These are phyloP conservation scores for Trichoderma orchidacearum DNA, from an alignment of 495 filamentous ascomycete species.

Conservation along the genomic window DNA sequence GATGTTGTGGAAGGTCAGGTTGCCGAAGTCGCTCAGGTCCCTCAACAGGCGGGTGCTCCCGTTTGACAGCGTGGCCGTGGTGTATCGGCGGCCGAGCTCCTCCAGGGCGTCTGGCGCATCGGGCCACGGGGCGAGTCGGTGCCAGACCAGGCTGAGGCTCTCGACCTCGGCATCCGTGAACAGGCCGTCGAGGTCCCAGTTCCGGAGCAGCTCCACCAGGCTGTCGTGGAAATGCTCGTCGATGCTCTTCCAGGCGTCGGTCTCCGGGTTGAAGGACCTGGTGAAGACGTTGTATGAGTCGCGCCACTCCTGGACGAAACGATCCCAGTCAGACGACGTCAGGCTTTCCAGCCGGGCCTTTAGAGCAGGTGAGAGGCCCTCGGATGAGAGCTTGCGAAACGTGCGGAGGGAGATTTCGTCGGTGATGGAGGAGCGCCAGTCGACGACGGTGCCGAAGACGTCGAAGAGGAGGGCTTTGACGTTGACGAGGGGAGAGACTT, in stretches of 20 bases:
- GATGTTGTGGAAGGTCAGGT: constrained; percentile 47
- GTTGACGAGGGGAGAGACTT: background rate
- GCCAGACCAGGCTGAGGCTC: constrained; percentile 51
- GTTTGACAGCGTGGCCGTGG: constrained; percentile 58
- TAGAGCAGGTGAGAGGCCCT: constrained; percentile 23
- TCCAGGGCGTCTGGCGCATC: constrained; percentile 46
- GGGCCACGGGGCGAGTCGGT: constrained; percentile 54
- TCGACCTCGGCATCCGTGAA: constrained; percentile 45
- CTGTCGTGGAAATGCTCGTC: constrained; percentile 57
- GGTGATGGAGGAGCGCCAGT: constrained; percentile 53
- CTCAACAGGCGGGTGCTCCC: constrained; percentile 52
- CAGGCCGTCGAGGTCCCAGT: constrained; percentile 39
- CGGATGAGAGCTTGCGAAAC: constrained; percentile 20
- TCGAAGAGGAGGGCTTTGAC: constrained; percentile 39
- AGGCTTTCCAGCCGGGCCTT: constrained; percentile 34
- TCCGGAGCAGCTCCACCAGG: constrained; percentile 39
- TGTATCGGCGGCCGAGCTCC: constrained; percentile 38
- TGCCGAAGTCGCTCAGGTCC: constrained; percentile 44
- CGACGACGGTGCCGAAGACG: constrained; percentile 66
- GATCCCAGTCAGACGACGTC: constrained; percentile 42
- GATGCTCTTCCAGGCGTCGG: constrained; percentile 33
- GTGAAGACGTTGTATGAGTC: constrained; percentile 48
- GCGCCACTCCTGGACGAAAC: constrained; percentile 56
- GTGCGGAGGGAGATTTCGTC: constrained; percentile 37
- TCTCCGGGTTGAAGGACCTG: constrained; percentile 32